Conservation (phyloP, 2,329 filamentous ascomycete species). For the Thyridium curvatum region DNA sequence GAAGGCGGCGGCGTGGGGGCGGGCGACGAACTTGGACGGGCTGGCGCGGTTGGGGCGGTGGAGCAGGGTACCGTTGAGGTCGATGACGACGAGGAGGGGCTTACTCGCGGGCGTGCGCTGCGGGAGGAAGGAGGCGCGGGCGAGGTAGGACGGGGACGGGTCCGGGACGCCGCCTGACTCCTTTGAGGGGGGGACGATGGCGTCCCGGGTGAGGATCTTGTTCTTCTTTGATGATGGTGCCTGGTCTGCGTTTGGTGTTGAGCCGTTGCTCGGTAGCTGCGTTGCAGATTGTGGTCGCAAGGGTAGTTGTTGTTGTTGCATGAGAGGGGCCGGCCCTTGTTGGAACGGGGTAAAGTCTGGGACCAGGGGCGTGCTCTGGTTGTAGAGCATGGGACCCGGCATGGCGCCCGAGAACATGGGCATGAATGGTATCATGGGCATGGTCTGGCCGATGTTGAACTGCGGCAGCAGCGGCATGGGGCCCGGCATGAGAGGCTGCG, state of each 20-base stretch:
- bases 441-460: too few relatives aligned
- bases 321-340: too few relatives aligned
- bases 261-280: too few relatives aligned
- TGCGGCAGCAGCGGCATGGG: too few relatives aligned
- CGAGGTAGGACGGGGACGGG: slow-evolving; percentile 56
- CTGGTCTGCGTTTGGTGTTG: slow-evolving; percentile 1
- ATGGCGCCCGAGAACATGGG: too few relatives aligned
- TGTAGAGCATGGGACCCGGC: too few relatives aligned
- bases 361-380: too few relatives aligned
- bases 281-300: too few relatives aligned
- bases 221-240: slow-evolving; percentile 13
- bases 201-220: slow-evolving; percentile 9
- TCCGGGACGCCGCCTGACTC: slow-evolving; percentile 54
- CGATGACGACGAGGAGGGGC: slow-evolving; percentile 74
- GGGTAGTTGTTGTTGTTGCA: too few relatives aligned
- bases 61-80: slow-evolving; percentile 89
- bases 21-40: slow-evolving; percentile 51
- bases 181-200: slow-evolving; percentile 22
- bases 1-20: slow-evolving; percentile 65
- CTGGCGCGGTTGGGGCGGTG: slow-evolving; percentile 52
- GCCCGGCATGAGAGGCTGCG: too few relatives aligned
- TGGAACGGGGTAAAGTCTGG: too few relatives aligned
- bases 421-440: too few relatives aligned
- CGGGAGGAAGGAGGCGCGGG: slow-evolving; percentile 39
- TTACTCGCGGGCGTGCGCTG: slow-evolving; percentile 38